These are phyloP conservation scores for Apophysomyces elegans DNA, from an alignment of 371 early-diverging fungal genomes.

Conservation along the genomic window DNA sequence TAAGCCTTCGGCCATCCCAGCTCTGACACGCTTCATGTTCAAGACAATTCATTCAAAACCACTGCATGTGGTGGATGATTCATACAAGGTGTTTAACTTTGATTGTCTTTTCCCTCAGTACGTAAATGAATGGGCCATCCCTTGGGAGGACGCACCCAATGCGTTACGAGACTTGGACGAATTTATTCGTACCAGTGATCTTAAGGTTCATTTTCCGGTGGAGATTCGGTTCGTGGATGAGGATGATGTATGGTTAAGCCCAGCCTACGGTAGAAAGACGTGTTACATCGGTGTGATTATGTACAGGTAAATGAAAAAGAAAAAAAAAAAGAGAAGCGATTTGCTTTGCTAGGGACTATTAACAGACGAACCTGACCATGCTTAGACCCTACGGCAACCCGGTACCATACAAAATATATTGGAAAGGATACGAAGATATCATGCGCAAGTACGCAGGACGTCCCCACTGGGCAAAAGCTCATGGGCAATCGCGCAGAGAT, in stretches of 20 bases:
- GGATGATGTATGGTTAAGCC: conserved; percentile 83
- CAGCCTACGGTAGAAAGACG: conserved; percentile 68
- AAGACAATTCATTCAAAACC: conserved; percentile 49
- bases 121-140: conserved; percentile 88
- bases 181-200: conserved; percentile 58
- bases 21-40: conserved; percentile 61
- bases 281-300: conserved; percentile 88
- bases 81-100: conserved; percentile 80
- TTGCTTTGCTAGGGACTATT: neutral
- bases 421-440: conserved; percentile 78
- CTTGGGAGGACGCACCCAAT: conserved; percentile 64
- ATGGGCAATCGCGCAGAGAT: conserved; percentile 60
- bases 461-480: conserved; percentile 90
- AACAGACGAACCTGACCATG: neutral
- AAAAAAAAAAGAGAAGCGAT: neutral
- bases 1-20: conserved; percentile 63
- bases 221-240: conserved; percentile 81
- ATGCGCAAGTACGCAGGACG: conserved; percentile 76
- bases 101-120: conserved; percentile 87
- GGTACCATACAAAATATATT: conserved; percentile 78
- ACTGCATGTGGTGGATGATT: conserved; percentile 63
- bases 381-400: conserved; percentile 72
- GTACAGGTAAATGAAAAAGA: conserved; percentile 59
- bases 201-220: conserved; percentile 79
- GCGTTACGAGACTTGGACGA: conserved; percentile 66